Conservation (phyloP, 371 early-diverging fungal species). For the Rhizopus arrhizus region DNA sequence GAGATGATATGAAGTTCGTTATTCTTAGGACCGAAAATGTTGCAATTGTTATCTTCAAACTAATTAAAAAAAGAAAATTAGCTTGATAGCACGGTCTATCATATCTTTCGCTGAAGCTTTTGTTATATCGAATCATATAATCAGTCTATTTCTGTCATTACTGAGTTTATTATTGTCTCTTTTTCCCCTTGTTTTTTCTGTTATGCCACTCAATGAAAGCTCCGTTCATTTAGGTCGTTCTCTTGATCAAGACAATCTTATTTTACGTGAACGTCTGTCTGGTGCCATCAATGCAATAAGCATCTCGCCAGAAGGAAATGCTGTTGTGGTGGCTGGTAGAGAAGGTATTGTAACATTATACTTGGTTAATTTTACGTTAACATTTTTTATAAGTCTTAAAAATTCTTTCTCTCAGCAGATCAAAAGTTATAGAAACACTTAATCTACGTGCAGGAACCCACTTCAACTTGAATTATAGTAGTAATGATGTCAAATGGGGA, state of each 20-base stretch:
- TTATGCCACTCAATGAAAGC: constrained; percentile 1
- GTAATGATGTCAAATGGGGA: constrained; percentile 88
- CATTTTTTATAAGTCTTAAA: constrained; percentile 60
- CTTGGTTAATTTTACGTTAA: background rate
- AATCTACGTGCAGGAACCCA: constrained; percentile 74
- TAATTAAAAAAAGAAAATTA: too few species aligned
- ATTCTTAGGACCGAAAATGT: too few species aligned
- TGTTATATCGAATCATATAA: too few species aligned
- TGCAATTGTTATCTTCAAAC: too few species aligned
- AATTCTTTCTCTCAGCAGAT: constrained; percentile 60
- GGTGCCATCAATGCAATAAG: constrained; percentile 68
- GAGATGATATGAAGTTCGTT: too few species aligned
- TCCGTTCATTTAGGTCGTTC: background rate
- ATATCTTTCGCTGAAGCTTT: too few species aligned
- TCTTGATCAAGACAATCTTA: background rate
- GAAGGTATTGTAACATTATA: constrained; percentile 54
- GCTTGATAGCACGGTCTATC: too few species aligned
- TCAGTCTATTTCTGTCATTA: too few species aligned
- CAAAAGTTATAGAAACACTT: constrained; percentile 61
- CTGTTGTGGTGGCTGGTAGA: constrained; percentile 73
- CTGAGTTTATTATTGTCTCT: too few species aligned
- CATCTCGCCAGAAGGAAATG: constrained; percentile 64
- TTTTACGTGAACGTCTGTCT: constrained; percentile 36
- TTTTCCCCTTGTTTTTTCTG: background rate
- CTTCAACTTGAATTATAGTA: constrained; percentile 63